Conservation (phyloP, 208 protist species). For the Balamuthia mandrillaris region DNA sequence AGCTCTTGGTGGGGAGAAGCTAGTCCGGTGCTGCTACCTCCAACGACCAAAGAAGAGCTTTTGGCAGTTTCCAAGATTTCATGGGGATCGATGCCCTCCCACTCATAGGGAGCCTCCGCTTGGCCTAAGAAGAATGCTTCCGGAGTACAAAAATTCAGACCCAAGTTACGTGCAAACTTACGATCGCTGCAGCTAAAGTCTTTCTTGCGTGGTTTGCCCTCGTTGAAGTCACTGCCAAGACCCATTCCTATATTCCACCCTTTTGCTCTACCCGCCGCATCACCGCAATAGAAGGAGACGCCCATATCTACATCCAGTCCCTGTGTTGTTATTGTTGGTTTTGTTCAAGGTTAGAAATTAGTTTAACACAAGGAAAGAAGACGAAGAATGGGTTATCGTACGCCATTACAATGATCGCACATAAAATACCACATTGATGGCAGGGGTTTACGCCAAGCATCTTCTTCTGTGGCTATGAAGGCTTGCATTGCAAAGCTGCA, state of each 20-base stretch:
- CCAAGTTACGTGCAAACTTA: slow-evolving; percentile 38
- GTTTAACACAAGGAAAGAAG: no score
- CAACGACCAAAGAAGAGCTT: neutral
- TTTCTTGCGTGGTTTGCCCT: neutral
- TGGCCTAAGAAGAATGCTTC: slow-evolving; percentile 30
- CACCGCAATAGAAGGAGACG: slow-evolving; percentile 23
- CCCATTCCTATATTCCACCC: neutral
- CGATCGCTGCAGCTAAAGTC: slow-evolving; percentile 17
- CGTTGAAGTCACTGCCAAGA: slow-evolving; percentile 13
- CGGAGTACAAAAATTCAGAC: neutral
- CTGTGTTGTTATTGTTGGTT: slow-evolving; percentile 8
- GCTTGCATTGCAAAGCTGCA: slow-evolving; percentile 39
- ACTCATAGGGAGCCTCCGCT: neutral
- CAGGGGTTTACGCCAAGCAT: slow-evolving; percentile 38
- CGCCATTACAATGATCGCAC: slow-evolving; percentile 57
- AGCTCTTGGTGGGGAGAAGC: no score
- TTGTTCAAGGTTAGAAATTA: slow-evolving; percentile 1
- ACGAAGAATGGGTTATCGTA: no score
- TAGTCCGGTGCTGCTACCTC: neutral
- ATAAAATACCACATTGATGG: slow-evolving; percentile 74
- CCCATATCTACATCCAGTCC: slow-evolving; percentile 2
- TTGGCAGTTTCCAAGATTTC: neutral
- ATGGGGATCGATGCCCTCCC: slow-evolving; percentile 8
- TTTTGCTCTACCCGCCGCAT: neutral
- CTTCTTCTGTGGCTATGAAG: slow-evolving; percentile 26